These are phyloP conservation scores for Aspergillus sp. DNA, from an alignment of 2,329 filamentous ascomycete species.

Conservation along the genomic window DNA sequence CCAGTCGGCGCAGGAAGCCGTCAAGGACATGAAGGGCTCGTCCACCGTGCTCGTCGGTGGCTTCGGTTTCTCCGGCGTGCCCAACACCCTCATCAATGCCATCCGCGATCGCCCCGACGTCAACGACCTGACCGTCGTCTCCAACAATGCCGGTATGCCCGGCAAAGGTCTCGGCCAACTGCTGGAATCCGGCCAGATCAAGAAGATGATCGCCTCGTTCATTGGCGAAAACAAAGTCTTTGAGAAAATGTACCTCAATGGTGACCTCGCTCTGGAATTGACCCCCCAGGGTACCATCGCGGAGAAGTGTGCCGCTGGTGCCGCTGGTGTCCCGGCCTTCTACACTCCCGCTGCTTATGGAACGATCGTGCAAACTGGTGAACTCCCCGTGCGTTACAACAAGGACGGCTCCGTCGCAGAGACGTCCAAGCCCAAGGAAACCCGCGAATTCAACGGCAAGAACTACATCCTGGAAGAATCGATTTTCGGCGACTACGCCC, in stretches of 20 bases:
- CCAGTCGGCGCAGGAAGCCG: slow-evolving; percentile 66
- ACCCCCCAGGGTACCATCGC: slow-evolving; percentile 87
- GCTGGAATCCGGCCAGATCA: slow-evolving; percentile 68
- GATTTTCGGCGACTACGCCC: slow-evolving; percentile 72
- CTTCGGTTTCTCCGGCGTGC: slow-evolving; percentile 69
- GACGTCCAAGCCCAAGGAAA: slow-evolving; percentile 65
- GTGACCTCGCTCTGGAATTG: slow-evolving; percentile 80
- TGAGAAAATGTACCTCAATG: slow-evolving; percentile 81
- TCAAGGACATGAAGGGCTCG: slow-evolving; percentile 69
- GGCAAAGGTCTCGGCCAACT: slow-evolving; percentile 69
- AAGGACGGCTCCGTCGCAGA: slow-evolving; percentile 75
- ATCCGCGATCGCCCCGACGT: slow-evolving; percentile 59
- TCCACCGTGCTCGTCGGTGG: slow-evolving; percentile 71
- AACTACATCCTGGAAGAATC: slow-evolving; percentile 75
- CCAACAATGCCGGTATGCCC: slow-evolving; percentile 76
- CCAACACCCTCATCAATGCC: slow-evolving; percentile 55
- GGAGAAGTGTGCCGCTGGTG: slow-evolving; percentile 79
- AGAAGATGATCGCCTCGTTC: slow-evolving; percentile 72
- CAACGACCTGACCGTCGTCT: slow-evolving; percentile 69
- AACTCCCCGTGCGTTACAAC: slow-evolving; percentile 72
- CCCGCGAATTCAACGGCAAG: slow-evolving; percentile 69
- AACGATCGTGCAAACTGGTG: slow-evolving; percentile 60
- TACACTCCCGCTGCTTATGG: slow-evolving; percentile 77
- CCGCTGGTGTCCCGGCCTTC: slow-evolving; percentile 84
- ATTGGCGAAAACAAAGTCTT: slow-evolving; percentile 82